These are phyloP conservation scores for Penstemon newberryi DNA, from an alignment of 257 asterid species.

Conservation along the genomic window DNA sequence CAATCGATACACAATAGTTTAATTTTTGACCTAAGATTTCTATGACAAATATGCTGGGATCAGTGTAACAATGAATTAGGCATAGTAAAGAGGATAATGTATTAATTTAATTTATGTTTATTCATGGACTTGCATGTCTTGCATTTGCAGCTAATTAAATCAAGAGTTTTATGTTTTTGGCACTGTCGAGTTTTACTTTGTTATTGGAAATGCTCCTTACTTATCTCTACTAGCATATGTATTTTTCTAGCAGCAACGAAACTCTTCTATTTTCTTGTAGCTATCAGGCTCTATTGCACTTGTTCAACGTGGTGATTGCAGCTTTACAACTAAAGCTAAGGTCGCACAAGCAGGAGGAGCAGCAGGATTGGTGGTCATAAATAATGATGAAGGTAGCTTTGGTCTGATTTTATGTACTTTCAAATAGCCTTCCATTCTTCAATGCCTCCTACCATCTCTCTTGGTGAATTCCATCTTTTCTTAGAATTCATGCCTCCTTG, in stretches of 20 bases:
- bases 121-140: too few relatives aligned
- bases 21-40: too few relatives aligned
- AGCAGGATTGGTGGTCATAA: slow-evolving; percentile 71
- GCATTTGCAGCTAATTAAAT: too few relatives aligned
- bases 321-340: slow-evolving; percentile 72
- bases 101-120: too few relatives aligned
- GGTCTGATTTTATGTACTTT: slow-evolving; percentile 27
- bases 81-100: too few relatives aligned
- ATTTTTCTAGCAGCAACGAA: slow-evolving; percentile 19
- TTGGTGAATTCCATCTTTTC: slow-evolving; percentile 20
- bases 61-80: too few relatives aligned
- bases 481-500: slow-evolving; percentile 25
- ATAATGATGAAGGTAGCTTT: slow-evolving; percentile 71
- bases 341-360: slow-evolving; percentile 87
- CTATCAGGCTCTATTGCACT: slow-evolving; percentile 67
- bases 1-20: too few relatives aligned
- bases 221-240: background rate
- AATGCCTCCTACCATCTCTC: slow-evolving; percentile 14
- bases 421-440: slow-evolving; percentile 21
- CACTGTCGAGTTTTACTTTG: too few relatives aligned
- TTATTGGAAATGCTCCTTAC: too few relatives aligned
- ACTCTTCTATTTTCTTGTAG: slow-evolving; percentile 50
- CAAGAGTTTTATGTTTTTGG: too few relatives aligned
- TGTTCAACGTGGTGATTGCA: slow-evolving; percentile 86
- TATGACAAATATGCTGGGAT: too few relatives aligned